Conservation (phyloP, 2,329 filamentous ascomycete genomes). For the Magnaporthiopsis incrustans region DNA sequence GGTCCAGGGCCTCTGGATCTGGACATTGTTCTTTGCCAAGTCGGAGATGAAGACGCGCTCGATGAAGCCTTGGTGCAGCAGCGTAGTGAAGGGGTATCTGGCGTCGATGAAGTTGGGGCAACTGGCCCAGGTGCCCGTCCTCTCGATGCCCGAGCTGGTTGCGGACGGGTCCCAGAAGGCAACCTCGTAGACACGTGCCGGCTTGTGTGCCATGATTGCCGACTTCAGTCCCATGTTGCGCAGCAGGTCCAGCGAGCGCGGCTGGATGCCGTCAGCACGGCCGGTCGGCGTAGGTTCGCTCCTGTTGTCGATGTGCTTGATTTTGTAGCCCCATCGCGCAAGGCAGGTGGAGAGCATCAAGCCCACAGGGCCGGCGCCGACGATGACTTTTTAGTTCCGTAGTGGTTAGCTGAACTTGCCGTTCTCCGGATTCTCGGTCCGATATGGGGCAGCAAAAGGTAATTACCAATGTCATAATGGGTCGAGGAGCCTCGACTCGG, state of each 20-base stretch:
- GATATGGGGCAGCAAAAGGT: background rate
- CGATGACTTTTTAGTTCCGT: slow-evolving; percentile 53
- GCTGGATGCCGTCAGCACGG: slow-evolving; percentile 86
- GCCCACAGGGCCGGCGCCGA: slow-evolving; percentile 84
- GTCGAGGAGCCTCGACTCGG: slow-evolving; percentile 8
- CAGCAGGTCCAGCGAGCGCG: slow-evolving; percentile 76
- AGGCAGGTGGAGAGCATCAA: slow-evolving; percentile 82
- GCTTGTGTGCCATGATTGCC: slow-evolving; percentile 78
- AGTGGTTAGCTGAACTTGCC: background rate
- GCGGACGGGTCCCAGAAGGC: slow-evolving; percentile 62
- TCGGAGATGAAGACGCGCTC: slow-evolving; percentile 63
- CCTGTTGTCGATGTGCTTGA: slow-evolving; percentile 91
- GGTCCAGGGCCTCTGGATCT: slow-evolving; percentile 57
- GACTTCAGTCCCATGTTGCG: slow-evolving; percentile 86
- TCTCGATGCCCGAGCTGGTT: slow-evolving; percentile 48
- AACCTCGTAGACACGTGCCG: slow-evolving; percentile 75
- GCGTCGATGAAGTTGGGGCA: slow-evolving; percentile 78
- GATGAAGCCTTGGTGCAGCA: slow-evolving; percentile 64
- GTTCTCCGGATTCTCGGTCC: background rate
- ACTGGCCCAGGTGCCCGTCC: slow-evolving; percentile 73
- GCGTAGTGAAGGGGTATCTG: slow-evolving; percentile 61
- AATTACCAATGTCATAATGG: slow-evolving; percentile 16
- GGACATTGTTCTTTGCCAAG: slow-evolving; percentile 51
- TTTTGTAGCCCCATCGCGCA: slow-evolving; percentile 86
- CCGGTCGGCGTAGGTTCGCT: slow-evolving; percentile 77